Base-by-base conservation (phyloP, 1,284 basidiomycete species). In the Boletus subluridellus region DNA sequence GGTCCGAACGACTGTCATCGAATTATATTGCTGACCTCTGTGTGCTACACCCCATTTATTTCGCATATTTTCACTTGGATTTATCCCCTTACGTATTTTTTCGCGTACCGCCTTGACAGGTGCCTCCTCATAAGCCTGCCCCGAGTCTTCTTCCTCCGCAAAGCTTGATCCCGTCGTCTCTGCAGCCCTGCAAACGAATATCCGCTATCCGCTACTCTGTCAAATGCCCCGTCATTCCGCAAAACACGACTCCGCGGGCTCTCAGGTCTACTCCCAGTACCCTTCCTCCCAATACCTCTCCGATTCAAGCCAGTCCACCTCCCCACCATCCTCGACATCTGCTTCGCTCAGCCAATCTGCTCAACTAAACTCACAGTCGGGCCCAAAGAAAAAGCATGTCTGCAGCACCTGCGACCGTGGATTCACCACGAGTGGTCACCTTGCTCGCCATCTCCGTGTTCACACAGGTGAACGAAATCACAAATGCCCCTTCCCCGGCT, bases 391-490 rank as follows among this genome's bases (percentile, higher is more conserved):
- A 74, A 83, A 82, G 63, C 87, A 90, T 63, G 74, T 85, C 30
- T 90, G 88, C 67, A 65, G 73, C 3, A 84, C 81, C 8, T 90
- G 88, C 67, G 83, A 86, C 12, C 82, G 86, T 54, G 81, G 83
- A 1, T 94, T 94, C 74, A 90, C 89, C 54, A 94, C 91, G 46
- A 87, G 85, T 65, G 91, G 91, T 37, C 92, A 94, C 68, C 83
- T 93, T 24, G 88, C 91, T 0, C 82, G 91, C 50, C 91, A 94
- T 71, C 82, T 87, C 28, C 80, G 89, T 54, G 85, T 92, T 12
- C 91, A 94, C 74, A 93, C 91, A 9, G 90, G 90, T 54, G 88
- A 91, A 68, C 77, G 87, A 58, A 90, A 90, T 73, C 87, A 90
- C 76, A 88, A 84, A 57, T 92, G 89, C 65, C 89, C 89, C 34